Evolutionary conservation across 225 moss, liverwort and hornwort genomes (phyloP).

Genomic region (Straminergon stramineum): DNA sequence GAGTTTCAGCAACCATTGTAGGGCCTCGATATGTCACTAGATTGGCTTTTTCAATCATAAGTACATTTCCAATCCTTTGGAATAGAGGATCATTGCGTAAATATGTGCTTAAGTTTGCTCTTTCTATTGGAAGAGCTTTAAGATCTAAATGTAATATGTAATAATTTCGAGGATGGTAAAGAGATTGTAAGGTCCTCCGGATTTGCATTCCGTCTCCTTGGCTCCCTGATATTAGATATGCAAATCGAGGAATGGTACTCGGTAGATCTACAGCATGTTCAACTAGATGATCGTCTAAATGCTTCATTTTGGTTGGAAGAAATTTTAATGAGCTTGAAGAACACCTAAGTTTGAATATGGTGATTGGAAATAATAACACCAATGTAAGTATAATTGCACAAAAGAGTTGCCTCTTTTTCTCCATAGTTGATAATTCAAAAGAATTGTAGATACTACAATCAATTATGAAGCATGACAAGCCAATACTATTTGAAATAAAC

Average conservation of each 20-base stretch:
- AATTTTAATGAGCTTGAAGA: background rate
- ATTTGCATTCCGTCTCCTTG: constrained; percentile 53
- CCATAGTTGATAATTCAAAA: constrained; percentile 21
- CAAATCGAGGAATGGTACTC: constrained; percentile 41
- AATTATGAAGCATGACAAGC: background rate
- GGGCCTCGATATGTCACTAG: background rate
- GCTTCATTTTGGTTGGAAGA: background rate
- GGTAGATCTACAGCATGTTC: background rate
- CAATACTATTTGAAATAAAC: background rate
- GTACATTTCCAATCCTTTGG: constrained; percentile 41
- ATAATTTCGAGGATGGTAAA: constrained; percentile 82
- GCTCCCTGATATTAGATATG: constrained; percentile 61
- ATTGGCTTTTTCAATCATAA: constrained; percentile 17
- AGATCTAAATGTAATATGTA: constrained; percentile 74
- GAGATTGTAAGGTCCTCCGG: constrained; percentile 58
- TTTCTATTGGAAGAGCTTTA: constrained; percentile 46
- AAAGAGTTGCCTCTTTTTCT: constrained; percentile 46
- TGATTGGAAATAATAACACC: constrained; percentile 26
- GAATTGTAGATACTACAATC: background rate
- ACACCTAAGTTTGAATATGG: constrained; percentile 28
- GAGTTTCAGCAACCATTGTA: background rate
- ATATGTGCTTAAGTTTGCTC: constrained; percentile 51
- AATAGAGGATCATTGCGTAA: constrained; percentile 30
- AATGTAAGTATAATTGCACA: constrained; percentile 21
- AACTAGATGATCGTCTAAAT: background rate